Base-by-base conservation (phyloP, 495 filamentous ascomycete species). In the Thermothielavioides terrestris region DNA sequence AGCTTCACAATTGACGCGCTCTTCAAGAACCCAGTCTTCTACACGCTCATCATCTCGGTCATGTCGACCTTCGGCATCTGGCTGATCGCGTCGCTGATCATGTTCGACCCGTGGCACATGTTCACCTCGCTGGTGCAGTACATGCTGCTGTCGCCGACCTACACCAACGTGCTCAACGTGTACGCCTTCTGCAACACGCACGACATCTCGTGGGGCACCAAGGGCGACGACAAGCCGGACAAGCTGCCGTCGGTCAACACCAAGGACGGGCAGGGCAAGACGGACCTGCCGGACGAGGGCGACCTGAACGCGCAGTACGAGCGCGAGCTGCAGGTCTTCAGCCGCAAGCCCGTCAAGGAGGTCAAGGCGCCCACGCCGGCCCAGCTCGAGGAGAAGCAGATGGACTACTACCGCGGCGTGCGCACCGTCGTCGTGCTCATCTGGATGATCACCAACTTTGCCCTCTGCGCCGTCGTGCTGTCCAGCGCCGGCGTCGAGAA, bases 111-210 rank as follows among this genome's bases (percentile, higher is more conserved):
- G 2, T 99, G 90, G 90, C 94, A 99, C 68, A 95, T 99, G 87
- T 78, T 95, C 70, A 98, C 92, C 23, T 87, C 79, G 28, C 89
- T 96, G 68, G 71, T 96, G 40, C 94, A 99, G 79, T 99, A 99
- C 66, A 82, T 99, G 49, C 80, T 97, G 31, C 78, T 99, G 55
- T 89, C 89, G 72, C 92, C 92, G n/a, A 95, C 89, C 20, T 99
- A 95, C 71, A 88, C 95, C 83, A 99, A 99, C 71, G 92, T 99
- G 49, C 82, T 99, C 60, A 97, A 91, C 73, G 89, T 99, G 43
- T 99, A 99, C 71, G 89, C 90, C 42, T 99, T 95, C 80, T 91
- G 88, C 81, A 99, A 99, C 72, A 97, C 92, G 88, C 92, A 99
- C 73, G 92, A 99, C 72, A 94, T 99, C 42, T 95, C 92, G 11